phyloP scores from a whole-genome alignment of 768 basidiomycete species.

The Mycena epipterygia region DNA sequence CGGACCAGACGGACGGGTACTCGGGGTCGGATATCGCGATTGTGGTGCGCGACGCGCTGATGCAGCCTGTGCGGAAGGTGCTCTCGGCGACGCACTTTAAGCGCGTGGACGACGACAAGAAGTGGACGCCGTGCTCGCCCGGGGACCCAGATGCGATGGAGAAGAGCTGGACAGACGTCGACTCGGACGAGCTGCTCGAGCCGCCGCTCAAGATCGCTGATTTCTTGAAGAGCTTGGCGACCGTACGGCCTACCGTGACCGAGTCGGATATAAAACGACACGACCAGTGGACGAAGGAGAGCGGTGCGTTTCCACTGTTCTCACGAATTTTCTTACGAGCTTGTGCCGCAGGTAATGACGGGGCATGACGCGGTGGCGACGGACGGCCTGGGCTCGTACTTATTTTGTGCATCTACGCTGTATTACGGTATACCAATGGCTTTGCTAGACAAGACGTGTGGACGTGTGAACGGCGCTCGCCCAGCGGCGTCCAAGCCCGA shows the following conservation, averaged over 20 bases:
- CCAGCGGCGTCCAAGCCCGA: too few relatives aligned
- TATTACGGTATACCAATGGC: slow-evolving; percentile 28
- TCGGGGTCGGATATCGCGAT: slow-evolving; percentile 97
- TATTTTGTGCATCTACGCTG: slow-evolving; percentile 35
- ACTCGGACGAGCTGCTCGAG: slow-evolving; percentile 91
- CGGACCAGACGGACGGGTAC: slow-evolving; percentile 92
- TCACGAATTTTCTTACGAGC: not conserved
- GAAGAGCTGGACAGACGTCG: slow-evolving; percentile 90
- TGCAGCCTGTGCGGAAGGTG: slow-evolving; percentile 98
- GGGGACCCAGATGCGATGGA: slow-evolving; percentile 89
- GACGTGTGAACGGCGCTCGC: too few relatives aligned
- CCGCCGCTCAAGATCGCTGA: slow-evolving; percentile 84
- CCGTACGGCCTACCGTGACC: slow-evolving; percentile 89
- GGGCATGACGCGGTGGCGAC: slow-evolving; percentile 38
- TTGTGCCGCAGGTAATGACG: slow-evolving; percentile 45
- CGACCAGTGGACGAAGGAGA: slow-evolving; percentile 88
- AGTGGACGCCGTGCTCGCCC: slow-evolving; percentile 97
- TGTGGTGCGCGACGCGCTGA: slow-evolving; percentile 94
- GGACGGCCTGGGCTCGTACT: slow-evolving; percentile 4
- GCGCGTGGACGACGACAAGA: slow-evolving; percentile 58
- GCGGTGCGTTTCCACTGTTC: slow-evolving; percentile 62
- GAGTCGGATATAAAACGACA: slow-evolving; percentile 88
- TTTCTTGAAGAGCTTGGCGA: slow-evolving; percentile 85
- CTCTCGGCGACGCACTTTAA: slow-evolving; percentile 97
- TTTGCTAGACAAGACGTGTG: not conserved